phyloP scores from a whole-genome alignment of 73 alveolate genomes.

The Tetrahymena malaccensis region DNA sequence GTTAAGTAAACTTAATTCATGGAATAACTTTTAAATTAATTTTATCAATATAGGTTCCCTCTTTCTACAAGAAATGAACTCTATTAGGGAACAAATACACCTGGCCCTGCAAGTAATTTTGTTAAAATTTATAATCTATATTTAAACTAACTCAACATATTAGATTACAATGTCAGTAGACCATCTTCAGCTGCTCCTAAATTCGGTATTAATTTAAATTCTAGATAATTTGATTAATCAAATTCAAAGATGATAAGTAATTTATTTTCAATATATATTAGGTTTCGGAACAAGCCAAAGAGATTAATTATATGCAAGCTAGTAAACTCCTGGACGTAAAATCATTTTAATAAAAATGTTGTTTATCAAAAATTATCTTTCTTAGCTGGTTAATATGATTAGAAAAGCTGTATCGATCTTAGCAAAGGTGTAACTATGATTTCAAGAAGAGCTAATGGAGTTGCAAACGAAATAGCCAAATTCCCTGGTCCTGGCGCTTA shows the following conservation, averaged over 20 bases:
- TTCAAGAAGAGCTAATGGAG: background rate
- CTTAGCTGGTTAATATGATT: background rate
- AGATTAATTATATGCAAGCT: background rate
- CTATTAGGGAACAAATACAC: background rate
- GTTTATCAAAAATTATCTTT: background rate
- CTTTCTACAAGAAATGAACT: background rate
- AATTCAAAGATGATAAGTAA: background rate
- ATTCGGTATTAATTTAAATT: background rate
- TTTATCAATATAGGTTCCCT: background rate
- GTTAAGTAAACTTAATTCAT: background rate
- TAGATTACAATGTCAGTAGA: background rate
- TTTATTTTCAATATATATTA: background rate
- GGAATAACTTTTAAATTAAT: background rate
- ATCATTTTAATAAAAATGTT: background rate
- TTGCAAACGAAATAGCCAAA: background rate
- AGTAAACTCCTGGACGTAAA: background rate
- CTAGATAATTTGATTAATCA: background rate
- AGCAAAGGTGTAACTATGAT: background rate
- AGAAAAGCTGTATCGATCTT: background rate
- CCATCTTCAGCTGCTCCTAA: background rate
- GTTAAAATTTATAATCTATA: background rate
- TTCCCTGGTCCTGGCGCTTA: background rate
- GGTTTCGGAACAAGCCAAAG: background rate
- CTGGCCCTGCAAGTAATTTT: background rate
- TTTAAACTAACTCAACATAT: background rate